A percentile compares a stretch with the other conserved stretches of the same genome.
Conservation (phyloP, 139 green algal genomes). For the Picochlorum sp. region DNA sequence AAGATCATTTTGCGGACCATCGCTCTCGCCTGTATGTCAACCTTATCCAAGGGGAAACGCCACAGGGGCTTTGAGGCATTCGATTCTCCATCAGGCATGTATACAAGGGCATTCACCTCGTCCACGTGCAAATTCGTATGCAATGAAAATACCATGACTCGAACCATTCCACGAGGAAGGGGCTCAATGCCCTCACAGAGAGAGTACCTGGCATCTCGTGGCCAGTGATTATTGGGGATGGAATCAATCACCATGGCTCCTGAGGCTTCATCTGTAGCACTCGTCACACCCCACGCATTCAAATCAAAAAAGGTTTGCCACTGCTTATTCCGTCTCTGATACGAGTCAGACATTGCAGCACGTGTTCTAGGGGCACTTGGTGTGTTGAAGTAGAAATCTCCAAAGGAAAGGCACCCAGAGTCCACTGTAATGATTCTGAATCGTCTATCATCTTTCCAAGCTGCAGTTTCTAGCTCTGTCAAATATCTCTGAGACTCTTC, state of each 20-base stretch:
- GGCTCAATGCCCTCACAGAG: neutral
- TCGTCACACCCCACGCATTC: slow-evolving; percentile 21
- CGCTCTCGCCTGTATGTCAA: no score
- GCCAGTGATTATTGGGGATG: slow-evolving; percentile 33
- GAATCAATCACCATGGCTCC: slow-evolving; percentile 16
- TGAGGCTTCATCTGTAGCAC: slow-evolving; percentile 2
- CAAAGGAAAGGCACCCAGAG: slow-evolving; percentile 32
- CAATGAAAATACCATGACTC: slow-evolving; percentile 28
- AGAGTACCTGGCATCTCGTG: slow-evolving; percentile 36
- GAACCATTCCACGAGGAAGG: slow-evolving; percentile 6
- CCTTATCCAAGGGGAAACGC: no score
- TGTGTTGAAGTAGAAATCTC: slow-evolving; percentile 40
- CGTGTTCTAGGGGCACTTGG: slow-evolving; percentile 7
- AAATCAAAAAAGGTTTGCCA: no score
- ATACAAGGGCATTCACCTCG: no score
- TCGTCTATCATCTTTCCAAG: slow-evolving; percentile 55
- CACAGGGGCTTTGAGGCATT: no score
- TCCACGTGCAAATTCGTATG: no score
- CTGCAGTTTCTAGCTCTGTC: slow-evolving; percentile 50
- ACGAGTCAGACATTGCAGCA: no score
- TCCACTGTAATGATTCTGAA: slow-evolving; percentile 45
- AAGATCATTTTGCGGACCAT: no score
- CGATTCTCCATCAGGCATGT: no score
- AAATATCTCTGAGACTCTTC: slow-evolving; percentile 18
- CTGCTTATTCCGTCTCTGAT: no score